phyloP scores from a whole-genome alignment of 768 basidiomycete species.

The Piloderma croceum region DNA sequence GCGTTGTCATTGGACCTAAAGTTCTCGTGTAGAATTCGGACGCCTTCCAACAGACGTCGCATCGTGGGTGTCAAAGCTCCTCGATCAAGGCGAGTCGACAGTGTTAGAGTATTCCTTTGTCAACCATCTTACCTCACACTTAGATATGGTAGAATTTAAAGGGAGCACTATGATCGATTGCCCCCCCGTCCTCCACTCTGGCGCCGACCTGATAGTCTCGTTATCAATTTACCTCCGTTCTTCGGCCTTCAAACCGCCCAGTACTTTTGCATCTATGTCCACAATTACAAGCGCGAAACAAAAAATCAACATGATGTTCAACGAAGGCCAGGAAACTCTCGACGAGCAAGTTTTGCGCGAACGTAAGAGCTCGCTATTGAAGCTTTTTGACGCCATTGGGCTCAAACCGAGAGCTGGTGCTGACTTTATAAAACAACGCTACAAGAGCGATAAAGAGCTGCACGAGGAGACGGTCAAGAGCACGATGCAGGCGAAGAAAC shows the following conservation, averaged over 20 bases:
- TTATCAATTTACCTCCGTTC: conserved; percentile 65
- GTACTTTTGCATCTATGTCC: conserved; percentile 27
- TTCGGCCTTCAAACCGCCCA: conserved; percentile 56
- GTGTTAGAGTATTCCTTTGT: conserved; percentile 2
- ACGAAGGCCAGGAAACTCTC: conserved; percentile 74
- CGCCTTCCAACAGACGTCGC: conserved; percentile 65
- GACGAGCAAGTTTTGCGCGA: conserved; percentile 76
- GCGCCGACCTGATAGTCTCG: conserved; percentile 72
- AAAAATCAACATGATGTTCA: conserved; percentile 39
- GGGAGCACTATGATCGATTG: conserved; percentile 75
- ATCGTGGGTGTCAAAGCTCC: conserved; percentile 66
- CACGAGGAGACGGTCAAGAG: conserved; percentile 39
- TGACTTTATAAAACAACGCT: conserved; percentile 23
- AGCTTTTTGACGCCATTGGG: conserved; percentile 67
- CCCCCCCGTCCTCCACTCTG: conserved; percentile 63
- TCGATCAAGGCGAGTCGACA: conserved; percentile 55
- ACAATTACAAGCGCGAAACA: conserved; percentile 25
- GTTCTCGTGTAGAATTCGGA: conserved; percentile 58
- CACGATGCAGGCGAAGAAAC: conserved; percentile 36
- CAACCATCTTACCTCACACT: neutral
- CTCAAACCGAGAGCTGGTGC: conserved; percentile 58
- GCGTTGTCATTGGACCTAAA: neutral
- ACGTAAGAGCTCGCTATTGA: conserved; percentile 68
- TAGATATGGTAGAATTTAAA: conserved; percentile 63
- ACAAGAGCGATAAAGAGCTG: conserved; percentile 28